Base-by-base conservation (phyloP, 2,329 filamentous ascomycete species). In the Pyrenophora seminiperda region DNA sequence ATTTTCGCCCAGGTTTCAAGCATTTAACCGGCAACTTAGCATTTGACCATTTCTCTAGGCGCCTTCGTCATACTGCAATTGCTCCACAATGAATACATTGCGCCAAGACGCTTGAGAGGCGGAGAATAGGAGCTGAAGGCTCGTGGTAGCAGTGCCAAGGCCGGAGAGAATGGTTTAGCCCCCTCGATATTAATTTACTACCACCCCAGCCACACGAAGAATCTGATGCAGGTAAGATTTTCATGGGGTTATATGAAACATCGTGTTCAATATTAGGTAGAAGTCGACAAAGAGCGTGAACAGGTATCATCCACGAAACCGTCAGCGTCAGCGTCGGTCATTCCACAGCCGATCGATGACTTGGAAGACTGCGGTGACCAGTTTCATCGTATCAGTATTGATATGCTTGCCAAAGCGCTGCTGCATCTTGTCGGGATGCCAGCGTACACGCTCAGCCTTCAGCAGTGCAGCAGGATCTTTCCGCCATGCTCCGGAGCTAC, bases 351-450 rank as follows among this genome's bases (percentile, higher is more conserved):
- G 79, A 76, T 99, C 94, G 38, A 97, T 82, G 22, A 91, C 86
- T 75, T 97, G 93, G 66, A 97, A 99, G 7, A 96, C 87, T 5
- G 89, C 88, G 9, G 93, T 99, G 33, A 97, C 89, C 45, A 85
- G 81, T 67, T 84, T 85, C 81, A 96, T 86, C 3, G 89, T 84
- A 3, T 81, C 81, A 18, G 84, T 80, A 39, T 92, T 87, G 40
- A 96, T 84, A 11, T 80, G 78, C 51, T 83, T 77, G 3, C 91
- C 90, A 53, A 96, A 86, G 44, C 86, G 84, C 75, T 97, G 94
- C 77, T 97, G 91, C 47, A 97, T 89, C 79, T 97, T 99, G 75
- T 99, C 94, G 3, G 94, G 94, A 77, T 99, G 94, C 94, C 94
- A 99, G 13, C 91, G 82, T 14, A 97, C 86, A 42, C 94, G 84